A percentile compares a stretch with the other conserved stretches of the same genome.
These are phyloP conservation scores for Cercophora scortea DNA, from an alignment of 495 filamentous ascomycete genomes.

Conservation along the genomic window DNA sequence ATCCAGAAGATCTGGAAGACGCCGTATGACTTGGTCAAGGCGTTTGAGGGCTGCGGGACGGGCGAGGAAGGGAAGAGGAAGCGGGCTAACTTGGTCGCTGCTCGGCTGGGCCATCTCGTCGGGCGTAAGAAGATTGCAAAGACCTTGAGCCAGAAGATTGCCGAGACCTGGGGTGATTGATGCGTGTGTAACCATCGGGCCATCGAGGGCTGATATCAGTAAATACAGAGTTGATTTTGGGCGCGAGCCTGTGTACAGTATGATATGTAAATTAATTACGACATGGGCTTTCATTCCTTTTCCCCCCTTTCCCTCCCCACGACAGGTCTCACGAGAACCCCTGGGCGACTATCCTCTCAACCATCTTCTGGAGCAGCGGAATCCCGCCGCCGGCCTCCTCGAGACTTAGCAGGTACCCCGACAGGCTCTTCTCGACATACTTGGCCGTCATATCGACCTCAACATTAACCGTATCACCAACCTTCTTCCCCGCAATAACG, in stretches of 20 bases:
- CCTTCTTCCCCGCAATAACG: constrained; percentile 70
- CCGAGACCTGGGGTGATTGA: constrained; percentile 59
- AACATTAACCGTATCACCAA: constrained; percentile 86
- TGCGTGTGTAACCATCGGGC: too few relatives aligned
- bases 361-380: constrained; percentile 75
- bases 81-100: constrained; percentile 45
- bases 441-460: constrained; percentile 99
- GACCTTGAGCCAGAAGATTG: constrained; percentile 58
- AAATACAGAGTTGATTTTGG: too few relatives aligned
- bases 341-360: constrained; percentile 69
- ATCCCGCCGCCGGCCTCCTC: constrained; percentile 38
- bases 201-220: too few relatives aligned
- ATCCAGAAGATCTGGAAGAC: constrained; percentile 72
- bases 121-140: constrained; percentile 62
- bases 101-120: constrained; percentile 45
- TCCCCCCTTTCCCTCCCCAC: too few relatives aligned
- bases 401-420: constrained; percentile 52
- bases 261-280: too few relatives aligned
- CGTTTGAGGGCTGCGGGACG: constrained; percentile 46
- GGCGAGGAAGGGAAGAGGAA: constrained; percentile 40
- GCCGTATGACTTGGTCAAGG: constrained; percentile 59
- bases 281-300: too few relatives aligned
- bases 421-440: constrained; percentile 94
- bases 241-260: too few relatives aligned
- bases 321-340: constrained; percentile 38